phyloP scores from a whole-genome alignment of 306 rosid genomes.

The Trifolium fragiferum region DNA sequence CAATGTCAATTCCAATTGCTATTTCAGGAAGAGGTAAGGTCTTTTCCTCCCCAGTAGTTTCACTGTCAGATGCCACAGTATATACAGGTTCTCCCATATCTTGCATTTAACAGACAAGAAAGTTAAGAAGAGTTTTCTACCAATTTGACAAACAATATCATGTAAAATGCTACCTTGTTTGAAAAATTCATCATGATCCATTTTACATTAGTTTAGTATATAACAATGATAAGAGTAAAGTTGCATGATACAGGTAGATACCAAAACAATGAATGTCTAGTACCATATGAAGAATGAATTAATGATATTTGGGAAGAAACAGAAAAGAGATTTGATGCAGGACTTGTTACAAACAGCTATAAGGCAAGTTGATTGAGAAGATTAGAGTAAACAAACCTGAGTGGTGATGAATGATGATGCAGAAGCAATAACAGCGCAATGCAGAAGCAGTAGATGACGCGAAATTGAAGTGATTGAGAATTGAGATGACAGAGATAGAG shows the following conservation, averaged over 20 bases:
- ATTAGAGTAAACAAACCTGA: no score
- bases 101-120: constrained; percentile 49
- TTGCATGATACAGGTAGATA: no score
- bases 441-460: neutral
- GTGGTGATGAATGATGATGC: no score
- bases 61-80: constrained; percentile 86
- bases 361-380: no score
- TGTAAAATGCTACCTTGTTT: neutral
- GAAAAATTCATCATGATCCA: neutral
- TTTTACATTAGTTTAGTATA: no score
- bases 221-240: no score
- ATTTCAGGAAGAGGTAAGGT: constrained; percentile 61
- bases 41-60: constrained; percentile 74
- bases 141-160: neutral
- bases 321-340: no score
- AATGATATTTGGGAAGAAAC: no score
- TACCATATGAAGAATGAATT: no score
- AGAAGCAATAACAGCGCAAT: neutral
- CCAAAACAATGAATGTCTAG: no score
- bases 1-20: constrained; percentile 85
- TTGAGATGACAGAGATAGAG: neutral
- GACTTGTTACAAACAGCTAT: no score
- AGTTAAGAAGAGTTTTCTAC: constrained; percentile 6
- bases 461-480: no score
- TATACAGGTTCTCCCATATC: constrained; percentile 87